Percentiles rank a stretch among this genome's conserved stretches.
Conservation (phyloP, 108 stramenopile species). For the Fistulifera solaris region DNA sequence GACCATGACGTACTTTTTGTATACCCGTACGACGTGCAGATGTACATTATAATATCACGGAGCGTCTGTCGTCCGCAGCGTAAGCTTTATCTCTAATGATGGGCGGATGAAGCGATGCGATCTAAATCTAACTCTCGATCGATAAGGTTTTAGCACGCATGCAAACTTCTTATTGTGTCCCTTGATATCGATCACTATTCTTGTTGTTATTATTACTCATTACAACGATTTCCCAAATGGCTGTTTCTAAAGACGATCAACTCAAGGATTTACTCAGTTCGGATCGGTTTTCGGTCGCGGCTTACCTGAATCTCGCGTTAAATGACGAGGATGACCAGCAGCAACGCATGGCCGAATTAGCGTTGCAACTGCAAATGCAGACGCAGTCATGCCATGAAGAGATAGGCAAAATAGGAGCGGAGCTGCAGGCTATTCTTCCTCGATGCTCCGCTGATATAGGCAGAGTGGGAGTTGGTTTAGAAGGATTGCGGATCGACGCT, state of each 20-base stretch:
- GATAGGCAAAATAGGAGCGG: constrained; percentile 75
- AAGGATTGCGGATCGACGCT: constrained; percentile 58
- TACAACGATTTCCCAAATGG: too few species aligned
- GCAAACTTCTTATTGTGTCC: too few species aligned
- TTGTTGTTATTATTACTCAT: too few species aligned
- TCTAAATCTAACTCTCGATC: too few species aligned
- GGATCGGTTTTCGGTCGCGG: constrained; percentile 45
- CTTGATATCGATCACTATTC: too few species aligned
- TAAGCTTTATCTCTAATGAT: too few species aligned
- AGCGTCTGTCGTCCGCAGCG: too few species aligned
- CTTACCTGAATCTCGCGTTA: constrained; percentile 67
- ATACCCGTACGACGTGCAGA: too few species aligned
- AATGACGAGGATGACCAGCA: constrained; percentile 27
- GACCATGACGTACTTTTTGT: too few species aligned
- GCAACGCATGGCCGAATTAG: constrained; percentile 67
- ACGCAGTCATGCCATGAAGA: constrained; percentile 81
- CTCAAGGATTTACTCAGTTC: not conserved
- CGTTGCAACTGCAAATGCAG: constrained; percentile 68
- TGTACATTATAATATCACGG: too few species aligned
- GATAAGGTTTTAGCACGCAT: too few species aligned
- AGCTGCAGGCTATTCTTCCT: constrained; percentile 72
- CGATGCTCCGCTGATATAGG: constrained; percentile 74
- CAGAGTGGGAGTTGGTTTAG: constrained; percentile 52
- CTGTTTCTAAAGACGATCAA: not conserved
- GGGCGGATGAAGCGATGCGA: too few species aligned